Evolutionary conservation across 1,284 basidiomycete genomes (phyloP).

Genomic region (Boletus albobrunnescens): DNA sequence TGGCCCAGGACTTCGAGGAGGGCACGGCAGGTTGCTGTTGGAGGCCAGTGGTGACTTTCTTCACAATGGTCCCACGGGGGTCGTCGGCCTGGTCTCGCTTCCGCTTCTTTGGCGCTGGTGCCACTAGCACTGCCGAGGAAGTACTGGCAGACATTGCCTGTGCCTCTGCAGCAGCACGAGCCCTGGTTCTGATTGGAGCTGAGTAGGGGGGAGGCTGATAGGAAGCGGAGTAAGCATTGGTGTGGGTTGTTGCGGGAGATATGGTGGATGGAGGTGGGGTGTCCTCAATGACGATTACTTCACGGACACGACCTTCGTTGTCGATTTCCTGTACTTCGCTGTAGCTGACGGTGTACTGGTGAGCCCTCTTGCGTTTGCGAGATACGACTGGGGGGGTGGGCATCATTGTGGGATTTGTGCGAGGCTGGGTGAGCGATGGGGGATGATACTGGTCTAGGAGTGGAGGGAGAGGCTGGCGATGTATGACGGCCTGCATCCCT

Average conservation of each 20-base stretch:
- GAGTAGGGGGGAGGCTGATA: constrained; percentile 73
- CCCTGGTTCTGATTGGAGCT: constrained; percentile 72
- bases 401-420: constrained; percentile 45
- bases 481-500: constrained; percentile 65
- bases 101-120: constrained; percentile 71
- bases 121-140: constrained; percentile 53
- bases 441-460: constrained; percentile 58
- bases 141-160: constrained; percentile 65
- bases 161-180: constrained; percentile 76
- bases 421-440: constrained; percentile 38
- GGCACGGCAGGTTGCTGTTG: constrained; percentile 45
- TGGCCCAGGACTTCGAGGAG: constrained; percentile 59
- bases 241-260: constrained; percentile 65
- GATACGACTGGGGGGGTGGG: constrained; percentile 62
- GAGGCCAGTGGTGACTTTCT: constrained; percentile 50
- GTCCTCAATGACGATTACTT: constrained; percentile 86
- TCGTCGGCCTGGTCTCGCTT: constrained; percentile 70
- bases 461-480: constrained; percentile 52
- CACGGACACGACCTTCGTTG: constrained; percentile 64
- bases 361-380: constrained; percentile 77
- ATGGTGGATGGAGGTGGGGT: constrained; percentile 75
- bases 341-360: constrained; percentile 75
- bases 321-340: constrained; percentile 82
- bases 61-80: constrained; percentile 57
- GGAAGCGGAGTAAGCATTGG: constrained; percentile 66